Conservation (phyloP, 2,329 filamentous ascomycete species). For the Penicillium sp. region DNA sequence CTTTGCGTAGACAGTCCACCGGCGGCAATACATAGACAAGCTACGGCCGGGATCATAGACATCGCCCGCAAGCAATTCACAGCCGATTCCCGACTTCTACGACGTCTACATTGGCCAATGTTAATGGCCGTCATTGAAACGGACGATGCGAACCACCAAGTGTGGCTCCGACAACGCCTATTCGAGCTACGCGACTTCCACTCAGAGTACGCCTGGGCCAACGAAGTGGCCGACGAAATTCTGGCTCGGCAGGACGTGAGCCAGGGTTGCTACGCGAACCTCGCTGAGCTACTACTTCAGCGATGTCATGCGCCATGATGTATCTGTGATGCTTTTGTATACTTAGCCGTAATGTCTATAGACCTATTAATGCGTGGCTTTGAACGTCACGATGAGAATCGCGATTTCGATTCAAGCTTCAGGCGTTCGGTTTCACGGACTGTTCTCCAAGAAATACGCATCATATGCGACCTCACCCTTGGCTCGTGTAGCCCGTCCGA, state of each 20-base stretch:
- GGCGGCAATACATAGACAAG: slow-evolving; percentile 27
- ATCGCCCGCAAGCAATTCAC: slow-evolving; percentile 34
- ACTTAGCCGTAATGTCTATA: slow-evolving; percentile 14
- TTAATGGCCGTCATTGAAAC: slow-evolving; percentile 37
- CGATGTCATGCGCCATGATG: slow-evolving; percentile 16
- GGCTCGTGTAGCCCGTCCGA: slow-evolving; percentile 25
- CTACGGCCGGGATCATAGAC: slow-evolving; percentile 31
- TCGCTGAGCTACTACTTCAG: slow-evolving; percentile 29
- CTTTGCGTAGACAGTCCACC: slow-evolving; percentile 24
- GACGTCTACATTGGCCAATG: slow-evolving; percentile 36
- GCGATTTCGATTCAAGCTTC: neutral
- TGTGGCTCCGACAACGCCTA: slow-evolving; percentile 34
- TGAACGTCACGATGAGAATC: neutral
- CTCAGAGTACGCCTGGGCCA: slow-evolving; percentile 33
- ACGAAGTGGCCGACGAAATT: slow-evolving; percentile 30
- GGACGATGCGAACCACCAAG: slow-evolving; percentile 26
- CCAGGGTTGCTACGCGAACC: slow-evolving; percentile 24
- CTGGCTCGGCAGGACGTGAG: slow-evolving; percentile 28
- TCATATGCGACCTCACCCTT: slow-evolving; percentile 30
- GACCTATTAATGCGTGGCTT: slow-evolving; percentile 12
- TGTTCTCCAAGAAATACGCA: slow-evolving; percentile 29
- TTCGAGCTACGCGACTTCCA: slow-evolving; percentile 29
- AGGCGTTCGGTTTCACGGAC: neutral
- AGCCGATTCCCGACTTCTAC: slow-evolving; percentile 31
- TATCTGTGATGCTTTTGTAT: slow-evolving; percentile 10